Percentiles rank a stretch among this genome's conserved stretches.
phyloP scores from a whole-genome alignment of 257 asterid genomes.

The Solanum arcanum region DNA sequence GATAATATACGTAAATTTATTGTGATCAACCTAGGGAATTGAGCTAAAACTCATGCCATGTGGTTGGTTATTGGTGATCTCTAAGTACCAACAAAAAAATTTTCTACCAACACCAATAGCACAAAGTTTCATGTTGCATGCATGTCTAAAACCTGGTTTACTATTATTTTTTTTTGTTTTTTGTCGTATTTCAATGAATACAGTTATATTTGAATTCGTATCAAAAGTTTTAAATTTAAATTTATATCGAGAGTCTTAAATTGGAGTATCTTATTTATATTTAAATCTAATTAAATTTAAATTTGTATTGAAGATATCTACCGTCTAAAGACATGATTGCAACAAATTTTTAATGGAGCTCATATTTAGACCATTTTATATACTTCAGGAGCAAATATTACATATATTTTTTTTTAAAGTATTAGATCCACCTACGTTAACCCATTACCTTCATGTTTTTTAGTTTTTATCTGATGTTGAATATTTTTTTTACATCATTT shows the following conservation, averaged over 20 bases:
- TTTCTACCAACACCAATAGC: background rate
- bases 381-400: too few species aligned
- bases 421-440: too few species aligned
- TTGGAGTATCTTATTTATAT: background rate
- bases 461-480: background rate
- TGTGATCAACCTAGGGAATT: background rate
- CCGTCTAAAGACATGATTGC: background rate
- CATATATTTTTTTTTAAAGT: too few species aligned
- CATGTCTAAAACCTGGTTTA: background rate
- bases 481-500: too few species aligned
- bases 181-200: rapidly evolving
- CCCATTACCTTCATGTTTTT: background rate
- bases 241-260: rapidly evolving
- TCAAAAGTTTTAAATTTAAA: background rate
- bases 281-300: background rate
- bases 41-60: background rate
- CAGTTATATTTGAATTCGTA: background rate
- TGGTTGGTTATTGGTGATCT: background rate
- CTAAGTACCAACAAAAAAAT: background rate
- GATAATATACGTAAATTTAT: background rate
- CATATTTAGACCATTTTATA: too few species aligned
- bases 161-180: background rate
- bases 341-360: background rate
- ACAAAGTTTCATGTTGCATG: background rate
- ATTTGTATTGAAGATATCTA: background rate